These are phyloP conservation scores for Mortierella sp. DNA, from an alignment of 371 early-diverging fungal genomes.

Conservation along the genomic window DNA sequence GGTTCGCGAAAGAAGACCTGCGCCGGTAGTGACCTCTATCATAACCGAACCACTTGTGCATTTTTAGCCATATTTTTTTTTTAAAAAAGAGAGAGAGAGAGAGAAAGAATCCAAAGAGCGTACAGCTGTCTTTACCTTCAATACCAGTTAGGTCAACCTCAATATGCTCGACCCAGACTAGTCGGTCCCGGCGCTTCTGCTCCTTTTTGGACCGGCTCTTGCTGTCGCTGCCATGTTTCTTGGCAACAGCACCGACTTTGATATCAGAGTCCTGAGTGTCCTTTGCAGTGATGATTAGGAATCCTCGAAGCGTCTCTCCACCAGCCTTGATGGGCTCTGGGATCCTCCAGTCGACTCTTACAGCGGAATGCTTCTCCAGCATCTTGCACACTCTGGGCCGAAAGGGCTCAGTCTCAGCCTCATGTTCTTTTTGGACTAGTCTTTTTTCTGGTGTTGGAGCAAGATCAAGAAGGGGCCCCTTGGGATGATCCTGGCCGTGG, in stretches of 20 bases:
- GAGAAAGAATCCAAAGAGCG: too few relatives aligned
- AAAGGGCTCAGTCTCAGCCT: too few relatives aligned
- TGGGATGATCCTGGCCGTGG: too few relatives aligned
- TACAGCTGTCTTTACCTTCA: slow-evolving; percentile 25
- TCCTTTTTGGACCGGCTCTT: slow-evolving; percentile 1
- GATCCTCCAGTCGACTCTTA: slow-evolving; percentile 39
- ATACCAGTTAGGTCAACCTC: slow-evolving; percentile 38
- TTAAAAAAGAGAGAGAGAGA: too few relatives aligned
- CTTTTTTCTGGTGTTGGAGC: too few relatives aligned
- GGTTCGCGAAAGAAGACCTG: slow-evolving; percentile 32
- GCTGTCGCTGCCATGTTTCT: not conserved
- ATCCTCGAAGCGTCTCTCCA: slow-evolving; percentile 34
- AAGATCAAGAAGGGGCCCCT: too few relatives aligned
- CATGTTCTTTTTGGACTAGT: too few relatives aligned
- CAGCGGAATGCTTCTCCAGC: slow-evolving; percentile 29
- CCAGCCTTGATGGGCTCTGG: slow-evolving; percentile 51
- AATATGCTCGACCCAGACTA: slow-evolving; percentile 29
- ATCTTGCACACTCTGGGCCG: slow-evolving; percentile 34
- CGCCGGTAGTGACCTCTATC: slow-evolving; percentile 33
- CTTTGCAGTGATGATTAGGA: slow-evolving; percentile 35
- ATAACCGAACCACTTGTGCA: too few relatives aligned
- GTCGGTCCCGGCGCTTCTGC: not conserved
- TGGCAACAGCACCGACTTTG: slow-evolving; percentile 7
- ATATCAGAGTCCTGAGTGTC: slow-evolving; percentile 15
- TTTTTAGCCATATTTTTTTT: too few relatives aligned